Percentiles rank a stretch among this genome's conserved stretches.
Evolutionary conservation across 73 alveolate genomes (phyloP).

Genomic region (Paramecium primaurelia): DNA sequence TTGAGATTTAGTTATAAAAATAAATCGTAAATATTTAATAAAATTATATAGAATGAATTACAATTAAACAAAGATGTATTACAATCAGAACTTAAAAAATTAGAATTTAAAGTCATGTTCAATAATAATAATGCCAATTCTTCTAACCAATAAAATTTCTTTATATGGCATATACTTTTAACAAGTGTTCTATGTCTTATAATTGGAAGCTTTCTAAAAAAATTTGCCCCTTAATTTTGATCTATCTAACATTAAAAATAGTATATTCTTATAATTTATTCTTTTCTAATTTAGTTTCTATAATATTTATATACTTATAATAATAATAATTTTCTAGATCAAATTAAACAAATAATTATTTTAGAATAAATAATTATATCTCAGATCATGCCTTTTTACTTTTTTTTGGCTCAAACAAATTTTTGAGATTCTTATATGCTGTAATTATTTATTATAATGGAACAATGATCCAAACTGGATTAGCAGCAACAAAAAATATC

Average conservation of each 20-base stretch:
- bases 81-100: not conserved
- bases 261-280: not conserved
- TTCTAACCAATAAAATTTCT: not conserved
- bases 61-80: not conserved
- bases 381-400: not conserved
- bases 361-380: not conserved
- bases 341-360: not conserved
- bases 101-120: not conserved
- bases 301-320: no score
- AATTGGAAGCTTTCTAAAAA: not conserved
- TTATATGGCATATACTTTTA: not conserved
- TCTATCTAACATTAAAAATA: not conserved
- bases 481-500: conserved; percentile 55
- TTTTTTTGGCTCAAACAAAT: not conserved
- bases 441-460: not conserved
- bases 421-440: not conserved
- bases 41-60: not conserved
- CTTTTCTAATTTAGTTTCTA: not conserved
- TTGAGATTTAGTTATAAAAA: not conserved
- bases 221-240: not conserved
- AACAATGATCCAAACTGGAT: conserved; percentile 51
- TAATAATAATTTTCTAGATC: not conserved
- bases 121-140: not conserved
- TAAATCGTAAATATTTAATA: not conserved
- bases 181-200: not conserved